Percentiles rank a stretch among this genome's conserved stretches.
phyloP scores from a whole-genome alignment of 805 yeast genomes.

The Myxozyma monticola region DNA sequence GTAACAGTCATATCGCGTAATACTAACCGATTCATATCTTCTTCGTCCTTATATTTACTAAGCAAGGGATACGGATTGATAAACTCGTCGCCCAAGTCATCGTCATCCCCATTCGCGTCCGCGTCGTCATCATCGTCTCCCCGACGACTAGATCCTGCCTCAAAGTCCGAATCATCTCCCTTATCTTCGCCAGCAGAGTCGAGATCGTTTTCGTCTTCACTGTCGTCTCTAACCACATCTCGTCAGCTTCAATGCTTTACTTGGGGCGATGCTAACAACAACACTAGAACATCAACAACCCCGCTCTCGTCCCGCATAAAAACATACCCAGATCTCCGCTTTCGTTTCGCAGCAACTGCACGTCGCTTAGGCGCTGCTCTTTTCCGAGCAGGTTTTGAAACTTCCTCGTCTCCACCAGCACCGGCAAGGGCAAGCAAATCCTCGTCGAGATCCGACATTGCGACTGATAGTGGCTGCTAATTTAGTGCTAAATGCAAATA shows the following conservation, averaged over 20 bases:
- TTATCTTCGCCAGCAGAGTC: conserved; percentile 40
- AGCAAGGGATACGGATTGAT: conserved; percentile 88
- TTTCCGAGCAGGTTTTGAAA: conserved; percentile 10
- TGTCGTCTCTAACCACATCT: conserved; percentile 31
- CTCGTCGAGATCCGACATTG: conserved; percentile 83
- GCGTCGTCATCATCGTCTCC: conserved; percentile 18
- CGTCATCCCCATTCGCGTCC: conserved; percentile 40
- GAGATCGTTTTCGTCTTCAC: conserved; percentile 20
- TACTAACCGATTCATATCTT: conserved; percentile 55
- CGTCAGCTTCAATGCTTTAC: background rate
- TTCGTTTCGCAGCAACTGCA: conserved; percentile 12
- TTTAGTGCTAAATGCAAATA: too few relatives aligned
- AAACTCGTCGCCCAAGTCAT: conserved; percentile 39
- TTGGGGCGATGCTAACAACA: background rate
- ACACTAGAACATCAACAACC: background rate
- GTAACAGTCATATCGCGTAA: background rate
- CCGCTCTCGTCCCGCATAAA: background rate
- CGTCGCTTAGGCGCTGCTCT: conserved; percentile 36
- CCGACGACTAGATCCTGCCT: conserved; percentile 38
- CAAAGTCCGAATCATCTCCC: conserved; percentile 46
- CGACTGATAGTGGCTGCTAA: too few relatives aligned
- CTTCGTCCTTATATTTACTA: conserved; percentile 82
- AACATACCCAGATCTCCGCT: conserved; percentile 19
- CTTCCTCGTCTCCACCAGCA: conserved; percentile 51
- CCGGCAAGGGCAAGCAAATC: conserved; percentile 96